Evolutionary conservation across 805 yeast genomes (phyloP), one percentile per base, ranked within the genome.

Genomic region (Teunomyces funiuensis): DNA sequence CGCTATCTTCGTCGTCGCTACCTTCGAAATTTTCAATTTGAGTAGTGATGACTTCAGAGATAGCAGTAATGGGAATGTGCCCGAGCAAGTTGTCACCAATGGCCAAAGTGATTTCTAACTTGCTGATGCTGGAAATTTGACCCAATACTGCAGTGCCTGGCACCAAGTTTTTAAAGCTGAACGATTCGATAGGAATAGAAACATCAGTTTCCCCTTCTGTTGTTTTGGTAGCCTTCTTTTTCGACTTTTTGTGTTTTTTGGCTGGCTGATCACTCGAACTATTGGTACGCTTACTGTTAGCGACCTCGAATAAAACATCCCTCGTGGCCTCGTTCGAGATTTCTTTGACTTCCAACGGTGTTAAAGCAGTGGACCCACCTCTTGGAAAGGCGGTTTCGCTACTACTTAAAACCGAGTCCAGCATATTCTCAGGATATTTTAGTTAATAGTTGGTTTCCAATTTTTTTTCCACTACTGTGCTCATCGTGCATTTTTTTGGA

Each of bases 321-420:
- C 78, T 79, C 16, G 90, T 82, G 37, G 91, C 99, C 63, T 91
- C 95, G 59, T 88, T 89, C 29, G 96, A 83, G 39, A 91, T 91
- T 58, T 88, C 93, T 61, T 88, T 89, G 51, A 88, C 81, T 65
- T 93, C 99, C 50, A 93, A 69, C 5, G 98, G 89, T 3, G 96
- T 79, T 56, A 93, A 75, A 18, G 81, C 87, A 19, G 91, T 78
- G 9, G 84, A 80, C 38, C 99, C 99, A 53, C 99, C 99, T 80
- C 99, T 85, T 38, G 99, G 99, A 60, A 93, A 93, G 9, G 85
- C 73, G 30, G 74, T 68, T 43, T 82, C 87, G 44, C 62, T 68
- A 51, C 66, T 68, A 41, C 63, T 61, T 39, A 69, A 55, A 31
- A 59, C 57, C 29, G 69, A 59, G 28, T 57, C 58, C 27, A 58